These are phyloP conservation scores for Lathyrus tuberosus DNA, from an alignment of 306 rosid species.

Conservation along the genomic window DNA sequence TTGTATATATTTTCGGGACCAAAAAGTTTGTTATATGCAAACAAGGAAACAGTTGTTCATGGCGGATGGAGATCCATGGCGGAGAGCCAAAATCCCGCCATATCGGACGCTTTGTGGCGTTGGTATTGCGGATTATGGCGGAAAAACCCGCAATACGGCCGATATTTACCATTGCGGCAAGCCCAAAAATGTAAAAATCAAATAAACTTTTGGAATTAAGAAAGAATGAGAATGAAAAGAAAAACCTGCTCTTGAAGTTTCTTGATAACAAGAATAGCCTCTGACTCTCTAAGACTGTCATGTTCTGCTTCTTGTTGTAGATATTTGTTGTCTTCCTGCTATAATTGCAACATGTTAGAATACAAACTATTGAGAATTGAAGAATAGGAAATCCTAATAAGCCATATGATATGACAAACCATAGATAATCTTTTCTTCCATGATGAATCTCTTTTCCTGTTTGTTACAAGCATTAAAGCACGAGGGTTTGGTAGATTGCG, in stretches of 20 bases:
- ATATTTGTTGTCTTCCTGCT: conserved; percentile 66
- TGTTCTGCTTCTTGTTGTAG: conserved; percentile 63
- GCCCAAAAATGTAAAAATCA: neutral
- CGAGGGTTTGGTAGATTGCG: conserved; percentile 65
- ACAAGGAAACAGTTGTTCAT: no score
- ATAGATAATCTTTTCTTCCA: conserved; percentile 59
- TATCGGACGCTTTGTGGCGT: no score
- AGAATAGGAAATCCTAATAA: conserved; percentile 32
- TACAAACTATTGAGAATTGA: conserved; percentile 31
- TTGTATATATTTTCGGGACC: no score
- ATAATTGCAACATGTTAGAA: conserved; percentile 42
- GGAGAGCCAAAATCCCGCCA: no score
- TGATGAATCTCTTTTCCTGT: conserved; percentile 68
- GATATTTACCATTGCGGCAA: no score
- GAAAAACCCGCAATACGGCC: no score
- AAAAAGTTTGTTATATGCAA: no score
- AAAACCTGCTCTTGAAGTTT: conserved; percentile 87
- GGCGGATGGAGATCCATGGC: no score
- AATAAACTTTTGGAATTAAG: conserved; percentile 13
- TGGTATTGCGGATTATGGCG: no score
- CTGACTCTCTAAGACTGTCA: conserved; percentile 68
- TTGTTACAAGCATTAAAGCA: conserved; percentile 78
- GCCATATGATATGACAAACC: conserved; percentile 54
- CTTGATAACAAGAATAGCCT: conserved; percentile 78
- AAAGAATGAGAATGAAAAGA: neutral